Base-by-base conservation (phyloP, 2,329 filamentous ascomycete genomes). In the Microdochium paspali region DNA sequence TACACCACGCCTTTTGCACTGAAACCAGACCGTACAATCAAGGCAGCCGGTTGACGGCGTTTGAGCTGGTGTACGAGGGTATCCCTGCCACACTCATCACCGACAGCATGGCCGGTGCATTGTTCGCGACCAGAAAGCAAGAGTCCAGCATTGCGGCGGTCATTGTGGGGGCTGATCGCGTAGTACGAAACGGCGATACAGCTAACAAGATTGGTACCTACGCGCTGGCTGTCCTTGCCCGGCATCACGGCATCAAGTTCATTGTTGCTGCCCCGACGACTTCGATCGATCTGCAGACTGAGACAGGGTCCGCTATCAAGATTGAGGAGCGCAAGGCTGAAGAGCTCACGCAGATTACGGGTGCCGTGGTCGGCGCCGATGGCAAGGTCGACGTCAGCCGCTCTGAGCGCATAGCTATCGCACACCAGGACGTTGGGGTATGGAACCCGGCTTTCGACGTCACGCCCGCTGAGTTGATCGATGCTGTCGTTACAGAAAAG, bases 131-230 rank as follows among this genome's bases (percentile, higher is more conserved):
- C 23, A 70, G 78, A 43, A 82, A 82, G 55, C 69, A 73, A 21
- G 67, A 74, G 31, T 76, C 82, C 60, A 82, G 84, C 58, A 87
- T 98, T 50, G 78, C 81, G 5, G 91, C 90, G 5, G 87, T 98
- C 46, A 84, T 98, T 25, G 93, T 98, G 0, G 93, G 93, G 24
- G 93, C 93, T 2, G 93, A 98, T 64, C 82, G 93, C 48, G 93
- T 98, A 13, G 93, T 91, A 26, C 87, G 90, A 45, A 98, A 98
- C 59, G 93, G 93, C 25, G 93, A 98, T 68, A 97, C 93, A 0
- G 93, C 93, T 48, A 98, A 98, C 72, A 98, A 98, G 72, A 94
- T 98, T 51, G 93, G 93, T 46, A 98, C 93, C 1, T 97, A 98
- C 64, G 79, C 84, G 47, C 77, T 98, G 3, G 90, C 93, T 3